Base-by-base conservation (phyloP, 106 monocot genomes). In the Acanthochlamys bracteata region DNA sequence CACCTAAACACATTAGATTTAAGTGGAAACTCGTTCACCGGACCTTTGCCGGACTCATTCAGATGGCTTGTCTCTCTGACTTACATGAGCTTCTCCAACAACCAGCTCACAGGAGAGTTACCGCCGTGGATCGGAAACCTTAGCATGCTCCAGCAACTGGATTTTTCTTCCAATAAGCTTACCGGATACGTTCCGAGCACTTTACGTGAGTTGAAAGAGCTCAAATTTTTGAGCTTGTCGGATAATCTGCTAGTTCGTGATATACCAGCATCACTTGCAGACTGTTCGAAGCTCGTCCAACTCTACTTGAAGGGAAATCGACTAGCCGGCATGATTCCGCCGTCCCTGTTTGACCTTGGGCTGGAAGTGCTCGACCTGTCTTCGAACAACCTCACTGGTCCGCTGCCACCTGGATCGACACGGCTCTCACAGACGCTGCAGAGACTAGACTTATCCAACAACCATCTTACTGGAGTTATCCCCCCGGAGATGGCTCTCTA, bases 351-450 rank as follows among this genome's bases (percentile, higher is more conserved):
- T 60, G 71, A 84, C 33, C 70, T 95, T 20, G 90, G 75, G 15
- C 59, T 90, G 43, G 74, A 74, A 39, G 66, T 76, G 21, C 70
- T 95, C 39, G 95, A 95, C 67, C 66, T 95, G 11, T 86, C 90
- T 0, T 78, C 73, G 2, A 95, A 95, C 64, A 66, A 57, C 23
- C 73, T 95, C 47, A 66, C 73, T 3, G 95, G 95, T 12, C 11
- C 55, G 7, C 53, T 95, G 43, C 95, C 95, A 3, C 23, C 79
- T 0, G 84, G 74, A 2, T 82, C 87, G 4, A 63, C 80, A 17
- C 58, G 66, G 40, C 62, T 88, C 16, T 78, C 78, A 7, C 70
- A 82, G 66, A 75, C 65, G 14, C 68, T 95, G 16, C 79, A 52
- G 43, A 80, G 47, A 52, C 55, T 95, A 24, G 84, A 95, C 56